Conservation (phyloP, 1,139 yeast species). For the Hyphopichia fennica region DNA sequence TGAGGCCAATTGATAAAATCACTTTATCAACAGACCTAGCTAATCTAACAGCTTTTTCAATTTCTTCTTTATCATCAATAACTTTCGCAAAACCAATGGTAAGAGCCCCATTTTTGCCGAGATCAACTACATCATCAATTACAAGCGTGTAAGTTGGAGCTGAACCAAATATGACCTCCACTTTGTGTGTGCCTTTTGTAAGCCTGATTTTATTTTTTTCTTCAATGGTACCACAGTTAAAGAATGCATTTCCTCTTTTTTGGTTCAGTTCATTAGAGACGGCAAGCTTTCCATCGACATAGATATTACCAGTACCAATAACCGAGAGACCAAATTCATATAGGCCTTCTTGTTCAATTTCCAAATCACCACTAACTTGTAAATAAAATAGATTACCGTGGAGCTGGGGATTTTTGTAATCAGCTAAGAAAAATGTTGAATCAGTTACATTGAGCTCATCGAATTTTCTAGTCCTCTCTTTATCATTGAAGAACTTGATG, state of each 20-base stretch:
- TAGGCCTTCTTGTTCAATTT: constrained; percentile 48
- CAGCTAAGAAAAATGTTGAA: constrained; percentile 46
- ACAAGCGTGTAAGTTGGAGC: constrained; percentile 37
- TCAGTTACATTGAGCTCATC: constrained; percentile 33
- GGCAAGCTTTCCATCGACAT: constrained; percentile 49
- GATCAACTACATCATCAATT: constrained; percentile 13
- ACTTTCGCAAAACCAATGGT: constrained; percentile 24
- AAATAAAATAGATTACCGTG: constrained; percentile 30
- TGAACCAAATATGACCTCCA: constrained; percentile 51
- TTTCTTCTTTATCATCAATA: constrained; percentile 20
- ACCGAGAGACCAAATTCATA: constrained; percentile 54
- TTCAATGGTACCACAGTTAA: constrained; percentile 51
- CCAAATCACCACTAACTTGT: constrained; percentile 43
- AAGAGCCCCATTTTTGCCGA: constrained; percentile 32
- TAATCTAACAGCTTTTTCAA: constrained; percentile 26
- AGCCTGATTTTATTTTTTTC: constrained; percentile 34
- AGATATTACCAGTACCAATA: constrained; percentile 55
- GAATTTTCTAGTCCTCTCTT: constrained; percentile 30
- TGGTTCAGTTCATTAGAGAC: constrained; percentile 60
- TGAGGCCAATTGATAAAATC: constrained; percentile 41
- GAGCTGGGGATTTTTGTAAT: constrained; percentile 37
- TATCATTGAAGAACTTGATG: constrained; percentile 33
- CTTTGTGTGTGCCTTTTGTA: constrained; percentile 40
- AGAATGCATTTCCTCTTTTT: constrained; percentile 46
- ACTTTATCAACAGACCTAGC: constrained; percentile 38